Percentiles rank a stretch among this genome's conserved stretches.
phyloP scores from a whole-genome alignment of 2,329 filamentous ascomycete genomes.

The Coniochaeta pulveracea region DNA sequence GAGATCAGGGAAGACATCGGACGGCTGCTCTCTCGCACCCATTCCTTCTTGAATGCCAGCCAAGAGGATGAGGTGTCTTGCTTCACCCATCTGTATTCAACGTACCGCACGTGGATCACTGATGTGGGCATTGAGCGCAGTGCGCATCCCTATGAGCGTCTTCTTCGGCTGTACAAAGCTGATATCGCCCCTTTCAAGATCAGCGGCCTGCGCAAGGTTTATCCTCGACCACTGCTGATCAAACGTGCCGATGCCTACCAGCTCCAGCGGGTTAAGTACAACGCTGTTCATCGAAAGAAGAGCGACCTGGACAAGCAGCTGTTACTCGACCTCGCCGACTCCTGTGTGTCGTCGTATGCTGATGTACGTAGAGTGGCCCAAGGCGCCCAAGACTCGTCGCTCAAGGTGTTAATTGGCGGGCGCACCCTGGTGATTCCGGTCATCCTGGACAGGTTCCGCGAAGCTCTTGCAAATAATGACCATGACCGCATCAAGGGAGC shows the following conservation, averaged over 20 bases:
- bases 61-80: slow-evolving; percentile 94
- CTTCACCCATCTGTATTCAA: slow-evolving; percentile 85
- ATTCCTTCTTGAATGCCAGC: slow-evolving; percentile 68
- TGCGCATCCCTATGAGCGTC: slow-evolving; percentile 81
- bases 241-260: slow-evolving; percentile 92
- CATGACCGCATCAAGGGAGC: slow-evolving; percentile 90
- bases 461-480: slow-evolving; percentile 68
- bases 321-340: slow-evolving; percentile 78
- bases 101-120: slow-evolving; percentile 93
- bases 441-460: slow-evolving; percentile 68
- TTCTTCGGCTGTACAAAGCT: slow-evolving; percentile 71
- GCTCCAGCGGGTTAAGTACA: slow-evolving; percentile 85
- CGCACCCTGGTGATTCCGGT: slow-evolving; percentile 81
- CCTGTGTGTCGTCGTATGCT: slow-evolving; percentile 82
- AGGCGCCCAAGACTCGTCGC: slow-evolving; percentile 80
- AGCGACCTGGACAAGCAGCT: slow-evolving; percentile 82
- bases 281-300: slow-evolving; percentile 76
- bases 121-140: slow-evolving; percentile 95
- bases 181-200: slow-evolving; percentile 92
- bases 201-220: slow-evolving; percentile 81
- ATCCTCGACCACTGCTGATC: slow-evolving; percentile 84
- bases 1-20: slow-evolving; percentile 71
- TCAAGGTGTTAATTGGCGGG: slow-evolving; percentile 83
- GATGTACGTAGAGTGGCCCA: slow-evolving; percentile 94
- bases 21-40: slow-evolving; percentile 68